A percentile compares a stretch with the other conserved stretches of the same genome.
Conservation (phyloP, 331 rosid species). For the Prunus yedoensis region DNA sequence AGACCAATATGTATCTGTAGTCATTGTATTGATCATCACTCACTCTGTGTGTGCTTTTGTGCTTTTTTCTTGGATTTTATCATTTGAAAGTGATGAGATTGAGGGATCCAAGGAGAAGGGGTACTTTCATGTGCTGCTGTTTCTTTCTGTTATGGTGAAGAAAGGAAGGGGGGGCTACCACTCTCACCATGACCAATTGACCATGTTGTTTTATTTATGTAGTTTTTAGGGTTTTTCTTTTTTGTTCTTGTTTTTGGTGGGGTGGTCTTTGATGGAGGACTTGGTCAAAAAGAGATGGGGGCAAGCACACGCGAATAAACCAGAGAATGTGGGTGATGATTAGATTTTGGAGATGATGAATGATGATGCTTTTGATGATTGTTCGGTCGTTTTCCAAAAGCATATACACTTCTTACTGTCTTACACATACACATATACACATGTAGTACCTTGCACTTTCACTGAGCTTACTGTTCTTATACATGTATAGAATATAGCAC, state of each 20-base stretch:
- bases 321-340: constrained; percentile 30
- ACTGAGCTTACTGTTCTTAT: not conserved
- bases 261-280: constrained; percentile 29
- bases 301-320: constrained; percentile 46
- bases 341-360: constrained; percentile 27
- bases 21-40: constrained; percentile 23
- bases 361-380: constrained; percentile 46
- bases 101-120: constrained; percentile 71
- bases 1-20: constrained; percentile 2
- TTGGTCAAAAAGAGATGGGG: constrained; percentile 60
- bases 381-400: constrained; percentile 55
- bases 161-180: constrained; percentile 13
- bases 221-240: not conserved
- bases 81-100: constrained; percentile 76
- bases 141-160: constrained; percentile 30
- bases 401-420: constrained; percentile 1
- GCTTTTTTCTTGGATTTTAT: constrained; percentile 41
- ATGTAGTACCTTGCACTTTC: not conserved
- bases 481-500: not conserved
- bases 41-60: constrained; percentile 31
- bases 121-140: constrained; percentile 64
- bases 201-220: not conserved
- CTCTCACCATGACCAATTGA: constrained; percentile 8
- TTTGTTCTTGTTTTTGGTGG: not conserved
- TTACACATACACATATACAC: not conserved